Conservation (phyloP, 1,284 basidiomycete genomes). For the Mycosarcoma mackinlayi region DNA sequence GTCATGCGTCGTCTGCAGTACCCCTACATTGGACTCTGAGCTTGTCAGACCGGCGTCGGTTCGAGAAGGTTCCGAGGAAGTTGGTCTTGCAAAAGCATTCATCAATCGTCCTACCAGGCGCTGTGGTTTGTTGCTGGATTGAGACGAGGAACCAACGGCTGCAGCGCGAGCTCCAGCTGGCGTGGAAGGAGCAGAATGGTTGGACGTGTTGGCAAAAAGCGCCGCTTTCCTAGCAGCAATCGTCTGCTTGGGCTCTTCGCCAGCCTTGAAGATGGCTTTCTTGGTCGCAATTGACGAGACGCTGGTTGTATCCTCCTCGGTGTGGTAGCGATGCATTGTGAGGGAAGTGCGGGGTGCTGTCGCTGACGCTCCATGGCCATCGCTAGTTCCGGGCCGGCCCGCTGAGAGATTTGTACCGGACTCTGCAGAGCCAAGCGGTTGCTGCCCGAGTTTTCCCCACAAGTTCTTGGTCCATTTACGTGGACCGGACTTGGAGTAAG, state of each 20-base stretch:
- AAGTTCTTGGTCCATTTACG: constrained; percentile 48
- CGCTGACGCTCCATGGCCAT: constrained; percentile 9
- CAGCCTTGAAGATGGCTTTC: constrained; percentile 28
- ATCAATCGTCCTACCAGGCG: constrained; percentile 41
- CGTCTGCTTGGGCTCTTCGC: constrained; percentile 33
- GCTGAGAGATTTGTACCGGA: background rate
- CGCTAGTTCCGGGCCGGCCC: constrained; percentile 18
- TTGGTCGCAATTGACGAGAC: constrained; percentile 8
- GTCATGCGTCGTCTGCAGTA: background rate
- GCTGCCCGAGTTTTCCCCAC: constrained; percentile 46
- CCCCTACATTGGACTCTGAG: constrained; percentile 3
- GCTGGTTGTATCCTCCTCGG: constrained; percentile 22
- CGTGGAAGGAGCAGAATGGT: constrained; percentile 27
- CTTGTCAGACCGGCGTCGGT: background rate
- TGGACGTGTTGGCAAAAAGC: constrained; percentile 21
- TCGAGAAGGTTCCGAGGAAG: constrained; percentile 17
- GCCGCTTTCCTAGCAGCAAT: constrained; percentile 42
- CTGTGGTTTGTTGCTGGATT: constrained; percentile 19
- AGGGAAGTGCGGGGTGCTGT: constrained; percentile 21
- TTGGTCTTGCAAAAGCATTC: constrained; percentile 34
- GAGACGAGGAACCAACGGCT: background rate
- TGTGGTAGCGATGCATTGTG: constrained; percentile 34
- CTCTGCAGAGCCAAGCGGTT: constrained; percentile 16
- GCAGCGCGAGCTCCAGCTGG: constrained; percentile 11
- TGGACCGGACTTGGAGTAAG: constrained; percentile 10